Percentiles rank a stretch among this genome's conserved stretches.
These are phyloP conservation scores for Pholiota molesta DNA, from an alignment of 768 basidiomycete genomes.

Conservation along the genomic window DNA sequence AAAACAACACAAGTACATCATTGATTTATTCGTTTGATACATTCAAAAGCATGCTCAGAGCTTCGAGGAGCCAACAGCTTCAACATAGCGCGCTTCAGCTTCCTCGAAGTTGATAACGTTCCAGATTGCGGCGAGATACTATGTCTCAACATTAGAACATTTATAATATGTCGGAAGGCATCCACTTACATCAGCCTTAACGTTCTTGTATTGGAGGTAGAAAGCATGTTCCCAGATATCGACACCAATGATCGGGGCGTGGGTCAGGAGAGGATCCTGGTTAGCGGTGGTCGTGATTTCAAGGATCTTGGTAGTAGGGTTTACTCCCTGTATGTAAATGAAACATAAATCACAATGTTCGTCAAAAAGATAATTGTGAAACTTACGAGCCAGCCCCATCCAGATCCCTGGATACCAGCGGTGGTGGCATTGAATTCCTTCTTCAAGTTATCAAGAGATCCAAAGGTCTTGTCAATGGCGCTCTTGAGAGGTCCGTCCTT, in stretches of 20 bases:
- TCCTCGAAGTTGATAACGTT: conserved; percentile 94
- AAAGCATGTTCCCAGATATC: conserved; percentile 97
- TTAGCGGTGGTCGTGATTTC: conserved; percentile 92
- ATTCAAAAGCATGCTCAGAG: conserved; percentile 13
- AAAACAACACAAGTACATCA: not conserved
- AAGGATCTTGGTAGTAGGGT: conserved; percentile 66
- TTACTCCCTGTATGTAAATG: conserved; percentile 61
- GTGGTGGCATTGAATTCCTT: conserved; percentile 86
- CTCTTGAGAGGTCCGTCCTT: conserved; percentile 66
- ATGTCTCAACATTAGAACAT: conserved; percentile 38
- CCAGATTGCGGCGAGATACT: conserved; percentile 98
- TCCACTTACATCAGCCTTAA: conserved; percentile 83
- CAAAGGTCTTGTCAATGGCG: conserved; percentile 66
- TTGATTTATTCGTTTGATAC: not conserved
- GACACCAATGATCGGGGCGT: conserved; percentile 85
- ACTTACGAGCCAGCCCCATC: conserved; percentile 95
- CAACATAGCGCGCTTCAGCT: conserved; percentile 66
- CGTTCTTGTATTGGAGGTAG: conserved; percentile 96
- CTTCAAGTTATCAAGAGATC: conserved; percentile 70
- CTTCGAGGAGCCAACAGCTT: conserved; percentile 34
- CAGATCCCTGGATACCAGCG: conserved; percentile 87
- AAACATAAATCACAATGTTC: not conserved
- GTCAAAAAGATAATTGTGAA: not conserved
- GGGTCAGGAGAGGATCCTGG: conserved; percentile 87
- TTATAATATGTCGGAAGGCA: conserved; percentile 31